A percentile compares a stretch with the other conserved stretches of the same genome.
These are phyloP conservation scores for Hypoxylon sp. DNA, from an alignment of 2,329 filamentous ascomycete species.

Conservation along the genomic window DNA sequence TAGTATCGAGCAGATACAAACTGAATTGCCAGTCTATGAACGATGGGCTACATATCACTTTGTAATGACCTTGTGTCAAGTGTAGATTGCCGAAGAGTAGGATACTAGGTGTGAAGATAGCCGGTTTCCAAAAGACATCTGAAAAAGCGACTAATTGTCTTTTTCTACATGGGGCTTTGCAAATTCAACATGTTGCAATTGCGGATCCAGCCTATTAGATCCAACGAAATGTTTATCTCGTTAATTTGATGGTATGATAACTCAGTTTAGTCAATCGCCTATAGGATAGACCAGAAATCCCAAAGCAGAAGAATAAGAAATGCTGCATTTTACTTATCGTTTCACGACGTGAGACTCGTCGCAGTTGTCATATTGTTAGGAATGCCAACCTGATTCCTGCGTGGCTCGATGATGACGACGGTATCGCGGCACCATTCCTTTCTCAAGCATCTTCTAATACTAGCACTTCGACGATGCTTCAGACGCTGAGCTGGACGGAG, in stretches of 20 bases:
- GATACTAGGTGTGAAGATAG: background rate
- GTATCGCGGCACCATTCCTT: slow-evolving; percentile 42
- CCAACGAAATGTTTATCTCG: background rate
- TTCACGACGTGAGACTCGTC: background rate
- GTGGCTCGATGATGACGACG: slow-evolving; percentile 41
- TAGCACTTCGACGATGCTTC: background rate
- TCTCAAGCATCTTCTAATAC: background rate
- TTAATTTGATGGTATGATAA: background rate
- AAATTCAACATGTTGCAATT: background rate
- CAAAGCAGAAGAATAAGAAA: background rate
- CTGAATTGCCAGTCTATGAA: slow-evolving; percentile 29
- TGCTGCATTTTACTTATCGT: background rate
- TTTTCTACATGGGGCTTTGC: background rate
- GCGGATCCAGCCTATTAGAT: background rate
- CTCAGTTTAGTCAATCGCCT: background rate
- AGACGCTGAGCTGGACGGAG: slow-evolving; percentile 17
- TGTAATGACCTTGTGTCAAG: slow-evolving; percentile 11
- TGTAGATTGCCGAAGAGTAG: background rate
- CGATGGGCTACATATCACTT: slow-evolving; percentile 23
- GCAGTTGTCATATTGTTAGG: slow-evolving; percentile 3
- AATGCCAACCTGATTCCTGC: slow-evolving; percentile 50
- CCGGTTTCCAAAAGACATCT: background rate
- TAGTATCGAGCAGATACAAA: slow-evolving; percentile 29
- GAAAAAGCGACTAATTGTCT: background rate
- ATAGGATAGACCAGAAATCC: background rate